phyloP scores from a whole-genome alignment of 352 stramenopile genomes.

The Pythium dissotocum region DNA sequence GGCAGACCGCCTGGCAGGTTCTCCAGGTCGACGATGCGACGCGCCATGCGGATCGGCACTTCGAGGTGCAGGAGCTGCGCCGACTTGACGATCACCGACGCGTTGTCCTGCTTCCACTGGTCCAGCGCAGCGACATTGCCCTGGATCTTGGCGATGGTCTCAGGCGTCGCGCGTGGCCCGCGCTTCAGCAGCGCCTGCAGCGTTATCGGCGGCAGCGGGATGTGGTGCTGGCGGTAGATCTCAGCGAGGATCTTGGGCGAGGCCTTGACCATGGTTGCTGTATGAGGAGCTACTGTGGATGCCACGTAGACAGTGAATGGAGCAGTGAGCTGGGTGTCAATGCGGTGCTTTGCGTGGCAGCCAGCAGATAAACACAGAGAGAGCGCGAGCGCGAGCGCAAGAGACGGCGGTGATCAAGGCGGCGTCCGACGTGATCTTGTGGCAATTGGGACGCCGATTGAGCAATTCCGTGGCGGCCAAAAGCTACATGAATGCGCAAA shows the following conservation, averaged over 20 bases:
- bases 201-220: slow-evolving; percentile 79
- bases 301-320: background rate
- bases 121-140: slow-evolving; percentile 44
- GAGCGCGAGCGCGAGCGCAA: no score
- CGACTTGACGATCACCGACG: slow-evolving; percentile 72
- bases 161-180: slow-evolving; percentile 48
- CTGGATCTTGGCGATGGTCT: slow-evolving; percentile 52
- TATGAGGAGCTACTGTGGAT: background rate
- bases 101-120: slow-evolving; percentile 68
- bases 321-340: background rate
- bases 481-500: slow-evolving; percentile 45
- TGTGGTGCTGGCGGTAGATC: slow-evolving; percentile 83
- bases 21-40: slow-evolving; percentile 82
- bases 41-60: slow-evolving; percentile 76
- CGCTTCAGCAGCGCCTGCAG: slow-evolving; percentile 75
- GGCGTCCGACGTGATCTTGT: slow-evolving; percentile 22
- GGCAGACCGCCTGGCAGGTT: slow-evolving; percentile 75
- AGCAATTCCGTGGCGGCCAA: slow-evolving; percentile 11
- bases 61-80: slow-evolving; percentile 78
- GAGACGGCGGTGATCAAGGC: background rate
- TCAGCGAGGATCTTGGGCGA: slow-evolving; percentile 70
- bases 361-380: background rate
- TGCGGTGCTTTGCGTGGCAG: background rate
- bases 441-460: slow-evolving; percentile 13
- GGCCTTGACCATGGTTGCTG: slow-evolving; percentile 35